Conservation (phyloP, 2,329 filamentous ascomycete species). For the Orbilia brochopaga region DNA sequence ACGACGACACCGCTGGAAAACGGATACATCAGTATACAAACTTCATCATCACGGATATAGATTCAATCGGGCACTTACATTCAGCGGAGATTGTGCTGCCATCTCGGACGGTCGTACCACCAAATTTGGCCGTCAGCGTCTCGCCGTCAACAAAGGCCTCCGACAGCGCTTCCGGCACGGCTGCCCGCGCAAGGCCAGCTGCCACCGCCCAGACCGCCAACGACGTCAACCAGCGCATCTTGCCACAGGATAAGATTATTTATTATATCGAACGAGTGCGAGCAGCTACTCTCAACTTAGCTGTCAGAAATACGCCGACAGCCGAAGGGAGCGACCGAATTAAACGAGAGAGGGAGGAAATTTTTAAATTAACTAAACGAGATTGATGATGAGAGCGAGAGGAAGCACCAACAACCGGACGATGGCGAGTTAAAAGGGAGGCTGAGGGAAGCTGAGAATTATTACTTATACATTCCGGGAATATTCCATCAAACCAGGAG, state of each 20-base stretch:
- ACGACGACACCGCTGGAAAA: constrained; percentile 27
- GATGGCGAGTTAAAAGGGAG: constrained; percentile 8
- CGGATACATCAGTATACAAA: constrained; percentile 11
- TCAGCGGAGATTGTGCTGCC: constrained; percentile 26
- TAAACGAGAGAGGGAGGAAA: constrained; percentile 26
- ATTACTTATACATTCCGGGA: constrained; percentile 18
- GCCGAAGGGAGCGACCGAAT: constrained; percentile 25
- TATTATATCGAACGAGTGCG: neutral
- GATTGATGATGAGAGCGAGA: neutral
- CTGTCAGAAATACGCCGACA: constrained; percentile 39
- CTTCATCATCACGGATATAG: neutral
- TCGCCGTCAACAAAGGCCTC: constrained; percentile 40
- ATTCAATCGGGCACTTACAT: constrained; percentile 39
- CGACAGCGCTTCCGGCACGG: constrained; percentile 31
- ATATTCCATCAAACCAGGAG: constrained; percentile 11
- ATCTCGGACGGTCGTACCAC: constrained; percentile 26
- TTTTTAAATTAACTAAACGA: constrained; percentile 15
- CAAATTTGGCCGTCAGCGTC: constrained; percentile 38
- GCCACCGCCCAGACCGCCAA: constrained; percentile 33
- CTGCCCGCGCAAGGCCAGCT: constrained; percentile 24
- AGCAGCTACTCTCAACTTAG: constrained; percentile 23
- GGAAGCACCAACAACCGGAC: neutral
- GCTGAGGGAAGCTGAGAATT: constrained; percentile 23
- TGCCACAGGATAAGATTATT: neutral
- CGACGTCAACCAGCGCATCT: constrained; percentile 48